Base-by-base conservation (phyloP, 2,329 filamentous ascomycete genomes). In the Madurella mycetomatis region DNA sequence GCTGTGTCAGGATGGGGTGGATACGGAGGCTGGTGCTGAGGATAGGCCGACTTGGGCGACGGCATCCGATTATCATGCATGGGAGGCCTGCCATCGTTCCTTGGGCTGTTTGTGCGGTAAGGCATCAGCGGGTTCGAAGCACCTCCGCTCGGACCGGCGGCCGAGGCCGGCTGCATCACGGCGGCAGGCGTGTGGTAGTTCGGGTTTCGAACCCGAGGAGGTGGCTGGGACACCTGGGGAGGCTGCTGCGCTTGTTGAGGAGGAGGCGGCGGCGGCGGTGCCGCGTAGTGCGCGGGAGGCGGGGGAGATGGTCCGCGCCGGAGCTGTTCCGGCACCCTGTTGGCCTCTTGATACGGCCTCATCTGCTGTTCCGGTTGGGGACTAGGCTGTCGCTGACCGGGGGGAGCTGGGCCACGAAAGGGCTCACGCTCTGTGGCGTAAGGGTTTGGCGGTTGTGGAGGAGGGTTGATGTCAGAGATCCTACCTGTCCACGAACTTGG, bases 21-120 rank as follows among this genome's bases (percentile, higher is more conserved):
- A 66, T 90, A 95, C 0, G 73, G 70, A 31, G 77, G 73, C 60
- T 86, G 88, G 59, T 89, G 88, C 65, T 92, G 89, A 5, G 87
- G 85, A 66, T 94, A 96, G 8, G 84, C 85, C 40, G 90, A 87
- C 66, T 91, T 92, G 55, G 92, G 92, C n/a, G 92, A 96, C n/a
- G 89, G 83, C 72, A 92, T 88, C 56, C 88, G 85, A 66, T 87
- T 90, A 61, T 96, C 92, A 61, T 92, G 82, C 59, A 94, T 80
- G 1, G 88, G 60, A 15, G 55, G 87, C 49, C 91, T 43, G n/a
- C 91, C 85, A 61, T 96, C 92, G 48, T 87, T 83, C n/a, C 89
- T 83, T 56, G 92, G 89, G 69, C 88, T 95, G 64, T 84, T 84
- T 31, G 85, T 82, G 54, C 86, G 84, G 73, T 92, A 96, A 16